phyloP scores from a whole-genome alignment of 495 filamentous ascomycete species.

The Pyrenula massariospora region DNA sequence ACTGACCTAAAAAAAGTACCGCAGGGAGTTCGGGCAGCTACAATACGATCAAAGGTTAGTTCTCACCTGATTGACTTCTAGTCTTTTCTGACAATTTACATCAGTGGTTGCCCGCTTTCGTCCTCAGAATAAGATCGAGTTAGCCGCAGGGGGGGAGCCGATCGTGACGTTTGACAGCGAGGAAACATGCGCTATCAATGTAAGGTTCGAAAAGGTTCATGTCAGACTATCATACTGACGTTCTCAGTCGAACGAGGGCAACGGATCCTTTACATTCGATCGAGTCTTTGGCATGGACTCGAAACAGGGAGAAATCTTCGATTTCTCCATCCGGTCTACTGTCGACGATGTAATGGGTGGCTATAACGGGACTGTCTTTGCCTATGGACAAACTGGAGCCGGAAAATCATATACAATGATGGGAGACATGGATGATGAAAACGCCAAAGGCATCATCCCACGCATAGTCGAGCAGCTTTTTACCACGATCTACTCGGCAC shows the following conservation, averaged over 20 bases:
- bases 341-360: conserved; percentile 98
- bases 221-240: conserved; percentile 1
- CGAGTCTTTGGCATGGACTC: conserved; percentile 91
- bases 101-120: conserved; percentile 91
- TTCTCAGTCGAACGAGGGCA: conserved; percentile 65
- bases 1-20: neutral
- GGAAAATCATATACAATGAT: conserved; percentile 99
- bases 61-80: neutral
- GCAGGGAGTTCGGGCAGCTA: conserved; percentile 33
- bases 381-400: conserved; percentile 95
- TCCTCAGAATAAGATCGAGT: conserved; percentile 88
- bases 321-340: conserved; percentile 90
- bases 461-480: conserved; percentile 98
- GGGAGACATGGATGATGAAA: conserved; percentile 89
- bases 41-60: conserved; percentile 64
- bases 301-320: conserved; percentile 81
- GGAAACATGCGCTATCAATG: conserved; percentile 79
- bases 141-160: conserved; percentile 77
- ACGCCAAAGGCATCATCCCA: conserved; percentile 85
- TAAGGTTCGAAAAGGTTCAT: conserved; percentile 29
- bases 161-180: conserved; percentile 81
- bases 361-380: conserved; percentile 98
- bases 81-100: neutral
- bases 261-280: conserved; percentile 89
- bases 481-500: conserved; percentile 78